phyloP scores from a whole-genome alignment of 768 basidiomycete species.

The Fistulinella prunicolor region DNA sequence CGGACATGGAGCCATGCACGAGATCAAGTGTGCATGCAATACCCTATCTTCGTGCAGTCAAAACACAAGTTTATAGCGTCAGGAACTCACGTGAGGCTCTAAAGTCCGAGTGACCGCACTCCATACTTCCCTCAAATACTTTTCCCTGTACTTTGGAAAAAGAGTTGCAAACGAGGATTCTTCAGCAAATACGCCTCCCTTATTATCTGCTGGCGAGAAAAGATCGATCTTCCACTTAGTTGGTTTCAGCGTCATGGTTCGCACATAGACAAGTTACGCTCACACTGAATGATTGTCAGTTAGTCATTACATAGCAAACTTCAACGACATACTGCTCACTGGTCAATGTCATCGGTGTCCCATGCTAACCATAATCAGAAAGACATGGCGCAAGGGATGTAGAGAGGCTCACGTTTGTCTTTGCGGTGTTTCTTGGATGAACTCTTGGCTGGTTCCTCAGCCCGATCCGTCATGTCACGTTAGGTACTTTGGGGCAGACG shows the following conservation, averaged over 20 bases:
- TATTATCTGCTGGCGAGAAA: constrained; percentile 73
- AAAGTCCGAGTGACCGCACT: constrained; percentile 82
- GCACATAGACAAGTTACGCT: constrained; percentile 17
- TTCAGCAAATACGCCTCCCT: constrained; percentile 81
- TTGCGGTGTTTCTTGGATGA: constrained; percentile 92
- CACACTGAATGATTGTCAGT: constrained; percentile 39
- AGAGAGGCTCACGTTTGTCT: constrained; percentile 77
- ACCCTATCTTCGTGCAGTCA: constrained; percentile 48
- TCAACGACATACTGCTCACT: constrained; percentile 55
- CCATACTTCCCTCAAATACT: constrained; percentile 94
- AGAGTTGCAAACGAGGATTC: constrained; percentile 98
- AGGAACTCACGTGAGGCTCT: constrained; percentile 65
- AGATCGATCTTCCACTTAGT: constrained; percentile 84
- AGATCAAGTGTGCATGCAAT: constrained; percentile 90
- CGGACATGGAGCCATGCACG: constrained; percentile 96
- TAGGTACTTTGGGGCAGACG: no score
- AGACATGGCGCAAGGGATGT: not conserved
- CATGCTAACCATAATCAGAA: constrained; percentile 60
- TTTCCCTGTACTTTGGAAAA: constrained; percentile 98
- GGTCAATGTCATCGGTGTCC: constrained; percentile 99
- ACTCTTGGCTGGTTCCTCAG: constrained; percentile 46
- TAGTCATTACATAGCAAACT: not conserved
- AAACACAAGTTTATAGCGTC: not conserved
- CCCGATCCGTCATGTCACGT: constrained; percentile 21
- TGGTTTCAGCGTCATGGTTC: constrained; percentile 11